A percentile compares a stretch with the other conserved stretches of the same genome.
Conservation (phyloP, 768 basidiomycete species). For the Tubosaeta sp. region DNA sequence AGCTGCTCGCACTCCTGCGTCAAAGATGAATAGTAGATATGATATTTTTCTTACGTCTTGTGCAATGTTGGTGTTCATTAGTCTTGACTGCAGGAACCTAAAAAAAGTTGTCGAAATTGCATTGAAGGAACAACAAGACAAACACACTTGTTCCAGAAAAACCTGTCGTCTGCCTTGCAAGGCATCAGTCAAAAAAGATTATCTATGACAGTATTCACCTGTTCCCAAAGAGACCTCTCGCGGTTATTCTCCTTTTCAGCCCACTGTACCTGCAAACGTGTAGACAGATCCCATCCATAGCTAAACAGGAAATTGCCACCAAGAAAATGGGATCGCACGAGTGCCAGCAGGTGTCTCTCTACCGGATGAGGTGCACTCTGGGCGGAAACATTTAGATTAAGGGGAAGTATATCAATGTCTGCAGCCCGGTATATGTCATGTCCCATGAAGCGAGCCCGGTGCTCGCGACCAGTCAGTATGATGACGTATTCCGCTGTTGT, state of each 20-base stretch:
- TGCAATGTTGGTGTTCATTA: constrained; percentile 55
- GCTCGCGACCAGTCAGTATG: constrained; percentile 78
- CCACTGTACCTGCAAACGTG: constrained; percentile 82
- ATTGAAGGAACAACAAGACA: not conserved
- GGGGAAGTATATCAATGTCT: constrained; percentile 87
- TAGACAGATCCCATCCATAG: constrained; percentile 87
- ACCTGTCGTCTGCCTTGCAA: constrained; percentile 82
- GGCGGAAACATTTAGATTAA: constrained; percentile 66
- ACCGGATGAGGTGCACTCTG: constrained; percentile 74
- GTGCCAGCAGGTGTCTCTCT: constrained; percentile 81
- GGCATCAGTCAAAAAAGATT: constrained; percentile 8
- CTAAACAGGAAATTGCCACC: constrained; percentile 85
- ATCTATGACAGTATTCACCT: constrained; percentile 43
- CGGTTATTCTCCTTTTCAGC: constrained; percentile 46
- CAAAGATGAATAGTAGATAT: constrained; percentile 2
- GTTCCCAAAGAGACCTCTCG: constrained; percentile 68
- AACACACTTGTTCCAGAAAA: constrained; percentile 89
- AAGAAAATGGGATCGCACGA: constrained; percentile 80
- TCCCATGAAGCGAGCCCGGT: constrained; percentile 73
- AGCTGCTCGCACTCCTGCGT: constrained; percentile 46
- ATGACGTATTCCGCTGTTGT: constrained; percentile 87
- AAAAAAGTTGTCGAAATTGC: constrained; percentile 2
- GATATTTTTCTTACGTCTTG: constrained; percentile 53
- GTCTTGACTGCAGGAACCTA: constrained; percentile 53
- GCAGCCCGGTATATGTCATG: constrained; percentile 87